Percentiles rank a stretch among this genome's conserved stretches.
Evolutionary conservation across 2,329 filamentous ascomycete genomes (phyloP).

Genomic region (Fonsecaea monophora): DNA sequence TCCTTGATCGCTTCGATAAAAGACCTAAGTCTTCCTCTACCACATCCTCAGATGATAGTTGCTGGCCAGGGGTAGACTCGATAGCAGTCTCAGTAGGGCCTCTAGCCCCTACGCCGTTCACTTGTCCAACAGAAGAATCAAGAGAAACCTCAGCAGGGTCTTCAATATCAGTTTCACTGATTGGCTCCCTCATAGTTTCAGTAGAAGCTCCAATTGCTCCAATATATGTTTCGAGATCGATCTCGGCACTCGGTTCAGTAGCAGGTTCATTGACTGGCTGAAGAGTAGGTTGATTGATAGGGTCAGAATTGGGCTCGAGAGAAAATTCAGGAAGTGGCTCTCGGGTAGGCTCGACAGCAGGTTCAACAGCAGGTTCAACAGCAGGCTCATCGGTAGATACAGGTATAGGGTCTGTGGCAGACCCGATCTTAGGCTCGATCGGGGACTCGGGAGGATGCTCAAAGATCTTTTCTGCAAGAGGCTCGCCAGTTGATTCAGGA

Average conservation of each 20-base stretch:
- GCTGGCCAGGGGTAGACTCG: slow-evolving; percentile 15
- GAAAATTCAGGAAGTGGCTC: neutral
- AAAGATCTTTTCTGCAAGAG: neutral
- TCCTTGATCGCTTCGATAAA: slow-evolving; percentile 34
- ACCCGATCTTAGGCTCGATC: neutral
- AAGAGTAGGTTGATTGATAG: neutral
- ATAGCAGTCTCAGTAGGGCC: neutral
- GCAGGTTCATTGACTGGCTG: neutral
- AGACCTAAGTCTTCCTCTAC: slow-evolving; percentile 27
- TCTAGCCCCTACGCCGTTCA: neutral
- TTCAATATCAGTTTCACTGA: neutral
- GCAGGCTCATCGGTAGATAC: neutral
- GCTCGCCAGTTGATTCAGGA: neutral
- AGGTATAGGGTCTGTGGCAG: too few relatives aligned
- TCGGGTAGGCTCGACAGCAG: neutral
- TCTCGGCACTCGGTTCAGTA: neutral
- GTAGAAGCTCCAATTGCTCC: too few relatives aligned
- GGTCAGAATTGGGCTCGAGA: slow-evolving; percentile 15
- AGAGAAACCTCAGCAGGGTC: neutral
- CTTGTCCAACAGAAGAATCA: neutral
- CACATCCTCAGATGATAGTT: neutral
- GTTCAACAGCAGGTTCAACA: neutral
- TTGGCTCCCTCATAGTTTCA: neutral
- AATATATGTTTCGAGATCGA: neutral
- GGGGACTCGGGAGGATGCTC: neutral